These are phyloP conservation scores for Citrus trifoliata DNA, from an alignment of 345 rosid genomes.

Conservation along the genomic window DNA sequence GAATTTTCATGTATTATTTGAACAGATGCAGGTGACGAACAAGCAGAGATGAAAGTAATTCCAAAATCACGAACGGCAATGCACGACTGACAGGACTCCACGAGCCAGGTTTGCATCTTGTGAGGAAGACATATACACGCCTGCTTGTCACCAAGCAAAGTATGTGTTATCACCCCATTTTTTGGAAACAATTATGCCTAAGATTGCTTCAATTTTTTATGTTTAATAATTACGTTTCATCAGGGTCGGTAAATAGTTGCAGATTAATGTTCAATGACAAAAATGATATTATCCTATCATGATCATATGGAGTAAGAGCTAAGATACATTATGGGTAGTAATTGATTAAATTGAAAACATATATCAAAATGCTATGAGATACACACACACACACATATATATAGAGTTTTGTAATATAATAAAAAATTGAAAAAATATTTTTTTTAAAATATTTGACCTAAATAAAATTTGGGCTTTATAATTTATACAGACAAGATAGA, in stretches of 20 bases:
- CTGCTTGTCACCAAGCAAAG: background rate
- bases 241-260: background rate
- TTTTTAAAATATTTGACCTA: no score
- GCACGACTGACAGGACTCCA: background rate
- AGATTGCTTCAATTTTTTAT: background rate
- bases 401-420: no score
- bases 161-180: background rate
- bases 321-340: background rate
- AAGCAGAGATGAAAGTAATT: background rate
- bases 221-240: constrained; percentile 1
- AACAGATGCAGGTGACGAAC: no score
- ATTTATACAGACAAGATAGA: no score
- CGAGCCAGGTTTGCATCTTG: background rate
- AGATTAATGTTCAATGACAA: background rate
- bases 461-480: no score
- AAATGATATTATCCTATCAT: background rate
- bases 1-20: no score
- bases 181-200: background rate
- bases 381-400: no score
- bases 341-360: no score
- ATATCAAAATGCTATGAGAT: no score
- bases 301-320: background rate
- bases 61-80: background rate
- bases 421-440: no score
- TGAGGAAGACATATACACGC: background rate